Evolutionary conservation across 2,329 filamentous ascomycete species (phyloP), one percentile per base, ranked within the genome.

Genomic region (Stylonectria norvegica): DNA sequence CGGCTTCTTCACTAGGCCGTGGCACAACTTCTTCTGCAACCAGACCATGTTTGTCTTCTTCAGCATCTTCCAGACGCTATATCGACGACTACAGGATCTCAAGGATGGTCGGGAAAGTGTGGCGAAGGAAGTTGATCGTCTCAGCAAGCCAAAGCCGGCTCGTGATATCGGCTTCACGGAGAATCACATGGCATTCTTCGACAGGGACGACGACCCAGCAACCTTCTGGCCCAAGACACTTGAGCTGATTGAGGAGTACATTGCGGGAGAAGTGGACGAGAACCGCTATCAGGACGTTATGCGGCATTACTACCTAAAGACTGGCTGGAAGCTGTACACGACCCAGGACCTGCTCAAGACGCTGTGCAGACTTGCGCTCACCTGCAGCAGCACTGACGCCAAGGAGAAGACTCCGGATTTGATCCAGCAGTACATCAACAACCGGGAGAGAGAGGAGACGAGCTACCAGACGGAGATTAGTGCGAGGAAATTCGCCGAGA

Each of bases 351-450:
- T 96, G 20, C 78, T 97, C 38, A 83, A 82, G 59, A 85, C 85
- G 1, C 78, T 96, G 27, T 85, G 85, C 43, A 85, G 89, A 42
- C 84, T 90, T 43, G 89, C 86, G 17, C 75, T 89, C 14, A 79
- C 79, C n/a, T 89, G 95, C 62, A 86, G 90, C 58, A 89, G 83
- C 56, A 80, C 80, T 3, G 93, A 98, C 55, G 76, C 80, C 33
- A 95, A 95, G 68, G 93, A 98, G 61, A 95, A 93, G 75, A 95
- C 88, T 25, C 81, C 86, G 5, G 90, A 97, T 45, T 85, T 98
- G 44, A 85, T 94, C 53, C 82, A 88, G 47, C 79, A 94, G 36
- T 98, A 95, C 68, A 81, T 89, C 59, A 78, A 79, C 50, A 89
- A 89, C 61, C 83, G 91, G 4, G 79, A 86, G 37, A 84, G 82